Base-by-base conservation (phyloP, 2,329 filamentous ascomycete species). In the Xylaria sp. region DNA sequence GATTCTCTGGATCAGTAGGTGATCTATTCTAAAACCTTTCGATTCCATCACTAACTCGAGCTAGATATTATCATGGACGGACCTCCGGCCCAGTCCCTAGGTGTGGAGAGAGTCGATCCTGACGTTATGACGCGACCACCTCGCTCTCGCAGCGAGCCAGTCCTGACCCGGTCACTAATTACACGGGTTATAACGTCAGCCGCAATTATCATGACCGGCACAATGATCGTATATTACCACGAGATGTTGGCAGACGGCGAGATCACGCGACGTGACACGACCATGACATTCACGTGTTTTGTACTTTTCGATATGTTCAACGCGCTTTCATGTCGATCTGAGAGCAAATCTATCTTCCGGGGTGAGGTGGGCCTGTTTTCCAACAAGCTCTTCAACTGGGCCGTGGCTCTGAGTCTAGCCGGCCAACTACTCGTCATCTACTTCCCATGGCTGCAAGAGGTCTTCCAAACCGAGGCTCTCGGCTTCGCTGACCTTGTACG, bases 251-350 rank as follows among this genome's bases (percentile, higher is more conserved):
- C 89, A 27, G 93, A 97, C 77, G 90, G 93, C 64, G 84, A 90
- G 67, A 92, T 98, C 67, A 97, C 91, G 0, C 93, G 93, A 58
- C 93, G 97, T 74, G 96, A 99, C 81, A 99, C 96, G 1, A 99
- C 96, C 71, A 98, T 99, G 92, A 98, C 96, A 0, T 99, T 99
- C 79, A 99, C 96, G 5, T 97, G 94, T 81, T 99, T 99, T 78
- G 96, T 99, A 54, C 88, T 99, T 62, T 99, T 98, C 81, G 96
- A 99, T 84, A 99, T 99, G 96, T 98, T 98, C 85, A 98, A 99
- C 80, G 96, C 96, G 1, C 85, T 99, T 24, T 91, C 93, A 17
- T 99, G 96, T 81, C 93, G 96, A 56, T 97, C 92, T 7, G 94
- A 97, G 78, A 90, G 88, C 70, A 98, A 98, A 80, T 97, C 93